A percentile compares a stretch with the other conserved stretches of the same genome.
These are phyloP conservation scores for Globisporangium cystogenes DNA, from an alignment of 352 stramenopile genomes.

Conservation along the genomic window DNA sequence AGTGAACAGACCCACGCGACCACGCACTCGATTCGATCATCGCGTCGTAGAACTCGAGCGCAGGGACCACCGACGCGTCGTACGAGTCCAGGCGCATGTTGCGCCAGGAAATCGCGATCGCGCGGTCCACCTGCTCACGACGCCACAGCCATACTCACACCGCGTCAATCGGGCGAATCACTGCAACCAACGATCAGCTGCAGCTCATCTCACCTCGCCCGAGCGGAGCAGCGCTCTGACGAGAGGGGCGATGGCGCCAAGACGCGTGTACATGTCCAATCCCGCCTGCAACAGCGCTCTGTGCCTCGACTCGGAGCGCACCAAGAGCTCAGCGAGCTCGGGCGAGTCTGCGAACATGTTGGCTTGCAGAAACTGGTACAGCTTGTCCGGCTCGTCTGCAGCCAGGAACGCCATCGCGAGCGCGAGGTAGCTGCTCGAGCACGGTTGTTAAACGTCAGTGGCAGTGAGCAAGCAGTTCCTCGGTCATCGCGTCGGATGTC, in stretches of 20 bases:
- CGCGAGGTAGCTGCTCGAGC: slow-evolving; percentile 35
- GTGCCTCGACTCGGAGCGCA: slow-evolving; percentile 20
- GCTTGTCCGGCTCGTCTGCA: slow-evolving; percentile 30
- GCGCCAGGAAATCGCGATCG: slow-evolving; percentile 41
- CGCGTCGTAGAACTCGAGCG: slow-evolving; percentile 40
- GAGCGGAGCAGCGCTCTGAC: slow-evolving; percentile 42
- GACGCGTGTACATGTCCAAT: slow-evolving; percentile 61
- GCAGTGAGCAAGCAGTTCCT: neutral
- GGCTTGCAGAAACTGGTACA: slow-evolving; percentile 68
- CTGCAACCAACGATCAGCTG: neutral
- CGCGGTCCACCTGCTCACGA: slow-evolving; percentile 26
- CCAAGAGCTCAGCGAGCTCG: slow-evolving; percentile 49
- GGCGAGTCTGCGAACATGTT: slow-evolving; percentile 49
- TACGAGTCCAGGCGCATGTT: slow-evolving; percentile 33
- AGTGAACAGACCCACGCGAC: neutral
- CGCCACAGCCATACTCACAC: neutral
- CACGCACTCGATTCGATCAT: slow-evolving; percentile 24
- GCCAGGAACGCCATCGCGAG: slow-evolving; percentile 48
- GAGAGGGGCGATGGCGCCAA: slow-evolving; percentile 37
- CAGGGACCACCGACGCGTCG: slow-evolving; percentile 32
- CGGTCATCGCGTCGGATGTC: neutral
- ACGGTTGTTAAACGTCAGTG: neutral
- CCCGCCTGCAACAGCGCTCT: slow-evolving; percentile 44
- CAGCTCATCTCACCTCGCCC: slow-evolving; percentile 27
- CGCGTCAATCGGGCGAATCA: neutral